These are phyloP conservation scores for Aegilops tauschii DNA, from an alignment of 176 grass and related monocot species.

Conservation along the genomic window DNA sequence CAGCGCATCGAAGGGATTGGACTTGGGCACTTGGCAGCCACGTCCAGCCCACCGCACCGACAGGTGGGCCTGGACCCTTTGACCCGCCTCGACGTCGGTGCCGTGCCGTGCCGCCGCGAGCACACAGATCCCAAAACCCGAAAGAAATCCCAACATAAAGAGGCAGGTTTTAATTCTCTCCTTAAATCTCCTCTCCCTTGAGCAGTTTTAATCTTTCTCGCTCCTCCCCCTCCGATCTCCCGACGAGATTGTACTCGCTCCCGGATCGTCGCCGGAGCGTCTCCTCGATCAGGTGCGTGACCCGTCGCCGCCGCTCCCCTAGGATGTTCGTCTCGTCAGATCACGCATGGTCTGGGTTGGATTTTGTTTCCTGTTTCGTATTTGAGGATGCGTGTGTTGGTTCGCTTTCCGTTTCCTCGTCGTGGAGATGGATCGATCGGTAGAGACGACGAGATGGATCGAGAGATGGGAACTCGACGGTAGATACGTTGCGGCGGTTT, in stretches of 20 bases:
- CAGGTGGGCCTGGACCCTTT: constrained; percentile 34
- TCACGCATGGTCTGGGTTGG: not conserved
- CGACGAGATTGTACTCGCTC: constrained; percentile 1
- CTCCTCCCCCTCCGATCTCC: constrained; percentile 7
- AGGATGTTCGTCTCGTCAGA: not conserved
- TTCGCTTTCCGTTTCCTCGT: not conserved
- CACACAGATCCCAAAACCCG: not conserved
- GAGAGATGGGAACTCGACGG: not conserved
- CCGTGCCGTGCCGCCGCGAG: constrained; percentile 30
- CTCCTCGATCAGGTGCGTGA: constrained; percentile 19
- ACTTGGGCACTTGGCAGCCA: constrained; percentile 14
- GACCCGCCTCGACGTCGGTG: constrained; percentile 50
- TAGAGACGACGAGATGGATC: not conserved
- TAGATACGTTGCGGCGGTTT: not conserved
- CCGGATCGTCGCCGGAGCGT: not conserved
- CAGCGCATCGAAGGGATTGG: not conserved
- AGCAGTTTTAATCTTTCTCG: not conserved
- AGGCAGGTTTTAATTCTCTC: constrained; percentile 34
- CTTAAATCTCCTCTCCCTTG: not conserved
- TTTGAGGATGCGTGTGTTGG: not conserved
- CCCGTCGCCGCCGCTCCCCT: not conserved
- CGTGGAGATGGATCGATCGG: not conserved
- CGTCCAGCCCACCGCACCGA: not conserved
- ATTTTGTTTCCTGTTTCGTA: not conserved
- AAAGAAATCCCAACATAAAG: not conserved